Conservation (phyloP, 179 eudicot species). For the Carnegiea gigantea region DNA sequence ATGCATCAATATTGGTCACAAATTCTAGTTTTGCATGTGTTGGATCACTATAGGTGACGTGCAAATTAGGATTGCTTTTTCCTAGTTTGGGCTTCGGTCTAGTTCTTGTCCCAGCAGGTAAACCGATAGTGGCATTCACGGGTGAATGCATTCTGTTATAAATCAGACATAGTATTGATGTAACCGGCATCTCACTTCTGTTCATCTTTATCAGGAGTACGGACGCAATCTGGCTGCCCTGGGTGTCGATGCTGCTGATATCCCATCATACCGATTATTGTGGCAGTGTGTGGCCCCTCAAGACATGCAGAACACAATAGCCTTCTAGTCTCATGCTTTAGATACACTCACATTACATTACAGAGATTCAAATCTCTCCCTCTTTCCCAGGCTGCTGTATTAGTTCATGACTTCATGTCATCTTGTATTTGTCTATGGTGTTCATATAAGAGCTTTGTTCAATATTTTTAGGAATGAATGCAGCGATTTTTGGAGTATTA, state of each 20-base stretch:
- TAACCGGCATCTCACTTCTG: background rate
- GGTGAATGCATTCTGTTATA: too few relatives aligned
- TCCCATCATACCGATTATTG: constrained; percentile 61
- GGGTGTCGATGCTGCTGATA: constrained; percentile 72
- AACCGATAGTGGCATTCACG: too few relatives aligned
- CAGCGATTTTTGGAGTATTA: constrained; percentile 2
- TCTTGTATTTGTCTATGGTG: background rate
- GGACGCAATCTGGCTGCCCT: constrained; percentile 81
- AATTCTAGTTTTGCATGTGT: background rate
- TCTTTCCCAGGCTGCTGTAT: background rate
- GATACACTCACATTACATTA: background rate
- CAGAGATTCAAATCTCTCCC: background rate
- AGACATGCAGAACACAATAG: constrained; percentile 56
- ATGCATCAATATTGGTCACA: background rate
- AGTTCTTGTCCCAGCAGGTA: too few relatives aligned
- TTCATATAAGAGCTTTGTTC: background rate
- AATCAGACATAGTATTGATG: background rate
- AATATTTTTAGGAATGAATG: background rate
- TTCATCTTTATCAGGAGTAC: constrained; percentile 57
- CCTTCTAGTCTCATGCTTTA: constrained; percentile 40
- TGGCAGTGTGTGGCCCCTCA: constrained; percentile 93
- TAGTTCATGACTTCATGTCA: background rate
- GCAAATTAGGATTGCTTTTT: too few relatives aligned
- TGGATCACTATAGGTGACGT: too few relatives aligned
- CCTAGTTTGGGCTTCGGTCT: too few relatives aligned